Percentiles rank a stretch among this genome's conserved stretches.
Evolutionary conservation across 768 basidiomycete species (phyloP).

Genomic region (Pisolithus microcarpus): DNA sequence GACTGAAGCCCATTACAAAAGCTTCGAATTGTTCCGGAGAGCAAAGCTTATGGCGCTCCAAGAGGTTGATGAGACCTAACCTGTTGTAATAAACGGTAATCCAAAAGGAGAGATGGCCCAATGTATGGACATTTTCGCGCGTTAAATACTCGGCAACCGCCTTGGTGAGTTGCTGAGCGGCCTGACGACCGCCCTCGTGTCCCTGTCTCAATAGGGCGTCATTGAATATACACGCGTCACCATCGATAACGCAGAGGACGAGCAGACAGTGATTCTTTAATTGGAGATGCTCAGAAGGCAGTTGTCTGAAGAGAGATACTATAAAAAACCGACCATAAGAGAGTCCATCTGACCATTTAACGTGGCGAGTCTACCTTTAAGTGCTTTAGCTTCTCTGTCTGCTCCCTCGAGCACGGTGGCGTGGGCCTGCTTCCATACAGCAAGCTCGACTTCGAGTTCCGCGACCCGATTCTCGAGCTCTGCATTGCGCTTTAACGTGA

Average conservation of each 20-base stretch:
- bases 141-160: conserved; percentile 62
- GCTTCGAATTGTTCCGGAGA: conserved; percentile 58
- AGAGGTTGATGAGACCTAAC: conserved; percentile 41
- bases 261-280: conserved; percentile 56
- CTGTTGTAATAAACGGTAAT: conserved; percentile 68
- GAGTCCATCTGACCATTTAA: conserved; percentile 60
- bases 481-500: conserved; percentile 55
- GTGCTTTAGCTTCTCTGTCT: conserved; percentile 56
- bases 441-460: conserved; percentile 63
- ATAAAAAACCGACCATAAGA: conserved; percentile 32
- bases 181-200: conserved; percentile 53
- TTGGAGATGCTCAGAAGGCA: conserved; percentile 3
- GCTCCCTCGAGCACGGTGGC: conserved; percentile 53
- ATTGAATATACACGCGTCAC: conserved; percentile 62
- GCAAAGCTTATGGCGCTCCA: conserved; percentile 50
- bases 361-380: conserved; percentile 59
- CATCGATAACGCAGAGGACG: conserved; percentile 70
- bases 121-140: conserved; percentile 51
- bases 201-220: conserved; percentile 54
- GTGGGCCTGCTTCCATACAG: conserved; percentile 67
- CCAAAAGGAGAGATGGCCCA: conserved; percentile 69
- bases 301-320: background rate
- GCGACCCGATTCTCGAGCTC: conserved; percentile 58
- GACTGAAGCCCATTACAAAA: conserved; percentile 68
- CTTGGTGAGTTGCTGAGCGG: conserved; percentile 60